These are phyloP conservation scores for Leptographium galeiforme DNA, from an alignment of 2,329 filamentous ascomycete genomes.

Conservation along the genomic window DNA sequence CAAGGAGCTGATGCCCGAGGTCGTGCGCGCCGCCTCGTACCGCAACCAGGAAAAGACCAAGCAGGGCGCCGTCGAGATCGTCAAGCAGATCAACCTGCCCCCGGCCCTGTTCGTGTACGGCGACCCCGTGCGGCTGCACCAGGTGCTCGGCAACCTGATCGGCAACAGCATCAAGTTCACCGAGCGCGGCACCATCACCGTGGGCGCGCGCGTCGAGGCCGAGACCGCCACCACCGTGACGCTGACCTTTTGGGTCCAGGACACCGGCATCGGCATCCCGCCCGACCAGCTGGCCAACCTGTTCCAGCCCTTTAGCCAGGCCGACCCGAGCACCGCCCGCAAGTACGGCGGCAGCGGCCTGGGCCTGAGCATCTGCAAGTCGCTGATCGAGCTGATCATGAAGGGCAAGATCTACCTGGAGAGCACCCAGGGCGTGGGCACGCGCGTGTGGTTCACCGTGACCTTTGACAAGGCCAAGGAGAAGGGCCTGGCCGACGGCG, in stretches of 20 bases:
- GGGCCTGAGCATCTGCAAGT: constrained; percentile 88
- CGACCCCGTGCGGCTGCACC: constrained; percentile 52
- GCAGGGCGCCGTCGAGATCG: constrained; percentile 47
- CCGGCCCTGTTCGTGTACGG: constrained; percentile 57
- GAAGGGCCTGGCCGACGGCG: background rate
- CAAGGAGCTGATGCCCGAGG: constrained; percentile 52
- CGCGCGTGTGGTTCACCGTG: constrained; percentile 64
- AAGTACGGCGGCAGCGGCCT: constrained; percentile 88
- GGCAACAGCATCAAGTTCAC: constrained; percentile 94
- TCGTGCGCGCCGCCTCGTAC: constrained; percentile 52
- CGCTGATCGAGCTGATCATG: constrained; percentile 85
- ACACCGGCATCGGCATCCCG: constrained; percentile 86
- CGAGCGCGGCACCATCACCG: constrained; percentile 71
- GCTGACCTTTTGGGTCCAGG: constrained; percentile 72
- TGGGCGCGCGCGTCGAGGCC: constrained; percentile 58
- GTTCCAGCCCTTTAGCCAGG: constrained; percentile 87
- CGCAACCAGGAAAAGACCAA: constrained; percentile 51
- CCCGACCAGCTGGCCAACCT: constrained; percentile 70
- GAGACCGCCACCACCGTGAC: constrained; percentile 59
- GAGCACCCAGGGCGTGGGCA: constrained; percentile 59
- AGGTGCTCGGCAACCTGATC: constrained; percentile 69
- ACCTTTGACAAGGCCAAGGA: constrained; percentile 63
- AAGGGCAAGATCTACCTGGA: constrained; percentile 73
- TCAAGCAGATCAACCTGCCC: constrained; percentile 59
- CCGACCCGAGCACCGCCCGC: constrained; percentile 76